Percentiles rank a stretch among this genome's conserved stretches.
phyloP scores from a whole-genome alignment of 441 rosid species.

The Rhodomyrtus psidioides region DNA sequence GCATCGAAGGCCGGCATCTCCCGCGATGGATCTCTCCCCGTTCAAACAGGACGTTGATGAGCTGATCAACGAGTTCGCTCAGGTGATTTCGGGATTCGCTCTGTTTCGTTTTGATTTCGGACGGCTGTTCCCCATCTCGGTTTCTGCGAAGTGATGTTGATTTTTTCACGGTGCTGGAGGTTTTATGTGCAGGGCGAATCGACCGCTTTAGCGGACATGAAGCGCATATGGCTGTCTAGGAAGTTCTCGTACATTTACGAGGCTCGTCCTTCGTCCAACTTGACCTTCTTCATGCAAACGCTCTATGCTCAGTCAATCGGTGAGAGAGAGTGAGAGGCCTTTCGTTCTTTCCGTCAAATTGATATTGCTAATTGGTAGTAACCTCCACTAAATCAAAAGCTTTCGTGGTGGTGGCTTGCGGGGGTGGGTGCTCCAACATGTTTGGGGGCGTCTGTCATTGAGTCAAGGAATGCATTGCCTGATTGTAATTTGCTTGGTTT shows the following conservation, averaged over 20 bases:
- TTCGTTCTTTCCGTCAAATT: not conserved
- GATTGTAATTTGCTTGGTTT: not conserved
- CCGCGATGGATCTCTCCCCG: constrained; percentile 35
- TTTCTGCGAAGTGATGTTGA: not conserved
- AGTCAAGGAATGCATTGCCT: not conserved
- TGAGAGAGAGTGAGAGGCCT: constrained; percentile 6
- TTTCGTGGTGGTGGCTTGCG: not conserved
- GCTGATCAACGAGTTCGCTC: constrained; percentile 47
- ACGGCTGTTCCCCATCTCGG: not conserved
- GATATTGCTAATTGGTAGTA: not conserved
- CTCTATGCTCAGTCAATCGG: constrained; percentile 62
- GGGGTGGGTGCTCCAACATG: not conserved
- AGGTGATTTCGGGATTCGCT: constrained; percentile 21
- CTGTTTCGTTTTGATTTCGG: not conserved
- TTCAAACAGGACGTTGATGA: constrained; percentile 75
- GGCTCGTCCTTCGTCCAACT: constrained; percentile 42
- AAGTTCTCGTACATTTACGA: constrained; percentile 66
- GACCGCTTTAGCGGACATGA: constrained; percentile 50
- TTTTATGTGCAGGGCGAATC: constrained; percentile 28
- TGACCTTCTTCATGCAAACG: constrained; percentile 69
- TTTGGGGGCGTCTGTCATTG: not conserved
- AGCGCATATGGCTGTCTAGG: constrained; percentile 57
- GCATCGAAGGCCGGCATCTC: not conserved
- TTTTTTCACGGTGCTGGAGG: not conserved
- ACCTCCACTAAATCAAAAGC: not conserved